A percentile compares a stretch with the other conserved stretches of the same genome.
Evolutionary conservation across 768 basidiomycete species (phyloP).

Genomic region (Peribolospora baueri): DNA sequence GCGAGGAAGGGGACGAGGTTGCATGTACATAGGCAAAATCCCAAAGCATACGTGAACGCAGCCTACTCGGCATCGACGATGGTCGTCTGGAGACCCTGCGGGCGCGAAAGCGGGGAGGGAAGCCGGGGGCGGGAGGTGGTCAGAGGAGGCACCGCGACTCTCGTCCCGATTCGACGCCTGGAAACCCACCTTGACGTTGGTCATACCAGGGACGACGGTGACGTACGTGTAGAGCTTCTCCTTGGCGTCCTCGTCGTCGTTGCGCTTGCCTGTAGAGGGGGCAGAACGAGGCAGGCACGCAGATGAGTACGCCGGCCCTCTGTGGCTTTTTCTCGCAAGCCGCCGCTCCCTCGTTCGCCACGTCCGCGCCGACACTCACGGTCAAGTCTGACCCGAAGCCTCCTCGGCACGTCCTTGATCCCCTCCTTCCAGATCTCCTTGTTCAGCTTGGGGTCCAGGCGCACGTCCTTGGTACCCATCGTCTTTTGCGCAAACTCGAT

Average conservation of each 20-base stretch:
- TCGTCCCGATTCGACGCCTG: conserved; percentile 2
- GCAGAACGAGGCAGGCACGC: not conserved
- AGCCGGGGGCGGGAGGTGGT: conserved; percentile 24
- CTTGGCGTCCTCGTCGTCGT: conserved; percentile 96
- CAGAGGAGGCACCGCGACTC: conserved; percentile 43
- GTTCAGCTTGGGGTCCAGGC: conserved; percentile 88
- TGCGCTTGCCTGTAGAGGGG: conserved; percentile 52
- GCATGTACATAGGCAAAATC: too few species aligned
- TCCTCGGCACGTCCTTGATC: conserved; percentile 77
- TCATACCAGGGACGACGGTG: conserved; percentile 43
- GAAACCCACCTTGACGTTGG: conserved; percentile 51
- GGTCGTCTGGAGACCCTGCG: conserved; percentile 4
- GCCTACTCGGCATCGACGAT: conserved; percentile 14
- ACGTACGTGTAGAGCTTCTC: conserved; percentile 92
- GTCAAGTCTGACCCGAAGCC: conserved; percentile 80
- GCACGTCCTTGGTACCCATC: conserved; percentile 88
- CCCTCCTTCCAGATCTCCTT: conserved; percentile 73
- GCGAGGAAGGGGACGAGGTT: too few species aligned
- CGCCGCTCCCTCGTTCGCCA: not conserved
- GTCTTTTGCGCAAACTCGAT: conserved; percentile 71
- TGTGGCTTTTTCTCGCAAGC: not conserved
- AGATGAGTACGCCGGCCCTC: not conserved
- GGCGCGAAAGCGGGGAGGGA: not conserved
- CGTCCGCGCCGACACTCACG: conserved; percentile 29
- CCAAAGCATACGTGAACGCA: too few species aligned